phyloP scores from a whole-genome alignment of 1,284 basidiomycete species.

The Coniophora puteana region DNA sequence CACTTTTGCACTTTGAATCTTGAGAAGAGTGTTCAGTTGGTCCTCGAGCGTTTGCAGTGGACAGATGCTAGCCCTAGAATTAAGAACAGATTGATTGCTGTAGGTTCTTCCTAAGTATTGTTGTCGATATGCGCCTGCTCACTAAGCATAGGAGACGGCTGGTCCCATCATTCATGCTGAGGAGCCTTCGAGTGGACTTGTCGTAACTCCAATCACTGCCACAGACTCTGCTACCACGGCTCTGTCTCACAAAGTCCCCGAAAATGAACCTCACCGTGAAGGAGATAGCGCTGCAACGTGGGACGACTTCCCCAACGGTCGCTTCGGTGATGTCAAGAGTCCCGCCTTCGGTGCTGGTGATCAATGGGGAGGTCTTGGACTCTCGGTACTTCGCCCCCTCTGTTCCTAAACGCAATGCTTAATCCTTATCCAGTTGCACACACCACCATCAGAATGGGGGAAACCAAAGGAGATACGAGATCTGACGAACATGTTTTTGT shows the following conservation, averaged over 20 bases:
- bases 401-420: constrained; percentile 2
- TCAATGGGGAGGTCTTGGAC: constrained; percentile 63
- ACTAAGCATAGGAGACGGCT: constrained; percentile 35
- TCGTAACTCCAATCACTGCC: constrained; percentile 48
- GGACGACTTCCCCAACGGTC: constrained; percentile 99
- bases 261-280: constrained; percentile 54
- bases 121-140: constrained; percentile 3
- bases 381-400: constrained; percentile 37
- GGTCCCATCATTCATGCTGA: constrained; percentile 20
- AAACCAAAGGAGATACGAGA: constrained; percentile 69
- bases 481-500: constrained; percentile 77
- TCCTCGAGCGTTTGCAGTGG: constrained; percentile 82
- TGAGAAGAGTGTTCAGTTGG: constrained; percentile 91
- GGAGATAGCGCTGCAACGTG: constrained; percentile 78
- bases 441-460: constrained; percentile 80
- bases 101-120: constrained; percentile 30
- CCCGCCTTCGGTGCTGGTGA: constrained; percentile 88
- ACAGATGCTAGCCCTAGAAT: constrained; percentile 34
- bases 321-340: constrained; percentile 97
- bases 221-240: constrained; percentile 51
- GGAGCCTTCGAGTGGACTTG: constrained; percentile 34
- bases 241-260: constrained; percentile 44
- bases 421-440: constrained; percentile 44
- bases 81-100: constrained; percentile 69
- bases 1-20: constrained; percentile 98